These are phyloP conservation scores for Hypoxylon subgilvum DNA, from an alignment of 495 filamentous ascomycete species.

Conservation along the genomic window DNA sequence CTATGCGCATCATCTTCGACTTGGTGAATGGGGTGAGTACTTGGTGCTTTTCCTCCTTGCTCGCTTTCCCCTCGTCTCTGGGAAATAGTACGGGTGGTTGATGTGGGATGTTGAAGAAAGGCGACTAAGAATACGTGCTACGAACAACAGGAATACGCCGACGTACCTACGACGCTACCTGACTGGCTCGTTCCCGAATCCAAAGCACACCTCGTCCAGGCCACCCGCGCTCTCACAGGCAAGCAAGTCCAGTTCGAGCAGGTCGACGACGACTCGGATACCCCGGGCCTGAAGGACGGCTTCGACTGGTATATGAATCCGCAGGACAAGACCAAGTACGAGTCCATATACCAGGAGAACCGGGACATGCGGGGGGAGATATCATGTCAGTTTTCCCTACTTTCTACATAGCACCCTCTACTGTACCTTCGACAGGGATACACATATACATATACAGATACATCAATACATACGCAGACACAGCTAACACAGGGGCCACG, in stretches of 20 bases:
- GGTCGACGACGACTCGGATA: slow-evolving; percentile 76
- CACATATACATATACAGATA: slow-evolving; percentile 19
- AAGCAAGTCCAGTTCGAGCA: slow-evolving; percentile 80
- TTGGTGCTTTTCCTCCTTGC: background rate
- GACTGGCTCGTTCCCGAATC: slow-evolving; percentile 97
- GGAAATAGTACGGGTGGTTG: background rate
- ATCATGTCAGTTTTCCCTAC: slow-evolving; percentile 63
- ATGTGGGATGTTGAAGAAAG: background rate
- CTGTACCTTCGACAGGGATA: background rate
- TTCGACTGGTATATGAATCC: slow-evolving; percentile 99
- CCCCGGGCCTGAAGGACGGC: slow-evolving; percentile 84
- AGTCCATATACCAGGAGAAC: slow-evolving; percentile 92
- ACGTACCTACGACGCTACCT: slow-evolving; percentile 81
- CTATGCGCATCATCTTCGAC: slow-evolving; percentile 97
- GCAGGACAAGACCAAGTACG: slow-evolving; percentile 85
- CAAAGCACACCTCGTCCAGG: slow-evolving; percentile 94
- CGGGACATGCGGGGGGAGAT: slow-evolving; percentile 84
- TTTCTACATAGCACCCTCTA: background rate
- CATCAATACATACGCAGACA: slow-evolving; percentile 26
- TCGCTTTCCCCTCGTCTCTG: background rate
- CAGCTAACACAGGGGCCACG: background rate
- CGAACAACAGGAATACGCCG: slow-evolving; percentile 77
- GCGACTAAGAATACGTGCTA: slow-evolving; percentile 10
- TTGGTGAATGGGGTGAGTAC: slow-evolving; percentile 90
- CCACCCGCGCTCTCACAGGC: slow-evolving; percentile 77